A percentile compares a stretch with the other conserved stretches of the same genome.
Conservation (phyloP, 345 rosid genomes). For the Fremontodendron californicum region DNA sequence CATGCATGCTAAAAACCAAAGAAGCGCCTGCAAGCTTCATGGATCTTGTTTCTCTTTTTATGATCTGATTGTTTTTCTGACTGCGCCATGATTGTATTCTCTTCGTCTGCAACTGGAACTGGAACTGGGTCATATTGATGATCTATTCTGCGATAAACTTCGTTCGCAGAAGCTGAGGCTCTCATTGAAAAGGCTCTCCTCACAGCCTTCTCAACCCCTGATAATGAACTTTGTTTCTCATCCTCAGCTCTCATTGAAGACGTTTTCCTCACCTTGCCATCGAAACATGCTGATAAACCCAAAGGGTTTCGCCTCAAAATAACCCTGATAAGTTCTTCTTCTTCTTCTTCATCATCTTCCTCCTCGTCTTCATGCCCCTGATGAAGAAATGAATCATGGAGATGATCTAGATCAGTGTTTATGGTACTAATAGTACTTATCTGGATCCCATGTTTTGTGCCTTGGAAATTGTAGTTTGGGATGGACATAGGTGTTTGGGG, state of each 20-base stretch:
- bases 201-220: not conserved
- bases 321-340: not conserved
- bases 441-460: not conserved
- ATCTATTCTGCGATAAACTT: conserved; percentile 10
- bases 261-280: conserved; percentile 11
- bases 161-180: not conserved
- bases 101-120: not conserved
- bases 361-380: not conserved
- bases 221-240: not conserved
- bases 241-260: conserved; percentile 3
- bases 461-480: conserved; percentile 4
- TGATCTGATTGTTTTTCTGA: not conserved
- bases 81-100: not conserved
- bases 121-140: not conserved
- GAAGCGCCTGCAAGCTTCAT: conserved; percentile 14
- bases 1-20: conserved; percentile 3
- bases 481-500: not conserved
- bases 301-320: not conserved
- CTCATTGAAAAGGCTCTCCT: conserved; percentile 15
- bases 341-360: not conserved
- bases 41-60: conserved; percentile 4
- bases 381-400: conserved; percentile 10
- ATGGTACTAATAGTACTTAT: not conserved
- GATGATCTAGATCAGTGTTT: not conserved
- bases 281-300: not conserved